A percentile compares a stretch with the other conserved stretches of the same genome.
Conservation (phyloP, 164 flowering plant species). For the Piper betle region DNA sequence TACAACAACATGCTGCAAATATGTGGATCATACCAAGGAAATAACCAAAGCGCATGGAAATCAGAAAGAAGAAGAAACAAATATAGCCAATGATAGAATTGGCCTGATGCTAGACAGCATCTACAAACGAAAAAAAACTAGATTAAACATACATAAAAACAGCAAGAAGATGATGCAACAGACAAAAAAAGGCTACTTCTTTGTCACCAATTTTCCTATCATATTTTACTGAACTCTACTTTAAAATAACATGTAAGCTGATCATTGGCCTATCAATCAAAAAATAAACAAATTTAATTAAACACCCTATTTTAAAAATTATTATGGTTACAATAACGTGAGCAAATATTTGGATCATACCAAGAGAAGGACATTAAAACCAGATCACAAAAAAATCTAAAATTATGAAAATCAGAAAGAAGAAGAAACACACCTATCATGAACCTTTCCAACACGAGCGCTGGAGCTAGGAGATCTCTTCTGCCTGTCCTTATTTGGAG, state of each 20-base stretch:
- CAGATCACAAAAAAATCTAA: background rate
- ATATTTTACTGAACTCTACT: background rate
- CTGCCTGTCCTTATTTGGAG: constrained; percentile 10
- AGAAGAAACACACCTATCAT: constrained; percentile 10
- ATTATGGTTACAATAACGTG: too few relatives aligned
- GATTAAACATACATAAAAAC: background rate
- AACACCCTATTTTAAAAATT: background rate
- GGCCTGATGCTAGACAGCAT: too few relatives aligned
- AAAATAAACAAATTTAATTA: too few relatives aligned
- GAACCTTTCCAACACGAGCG: constrained; percentile 12
- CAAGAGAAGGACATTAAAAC: background rate
- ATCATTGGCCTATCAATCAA: background rate
- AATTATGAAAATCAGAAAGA: background rate
- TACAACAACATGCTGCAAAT: too few relatives aligned
- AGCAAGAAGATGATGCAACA: background rate
- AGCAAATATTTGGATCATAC: background rate
- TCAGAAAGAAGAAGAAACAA: too few relatives aligned
- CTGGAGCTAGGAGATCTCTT: constrained; percentile 16
- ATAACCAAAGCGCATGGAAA: too few relatives aligned
- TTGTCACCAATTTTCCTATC: too few relatives aligned
- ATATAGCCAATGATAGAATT: too few relatives aligned
- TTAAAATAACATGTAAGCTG: background rate
- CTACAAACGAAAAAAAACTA: too few relatives aligned
- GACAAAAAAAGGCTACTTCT: too few relatives aligned
- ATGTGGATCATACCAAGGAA: too few relatives aligned